phyloP scores from a whole-genome alignment of 2,329 filamentous ascomycete genomes.

The Claviceps pusilla region DNA sequence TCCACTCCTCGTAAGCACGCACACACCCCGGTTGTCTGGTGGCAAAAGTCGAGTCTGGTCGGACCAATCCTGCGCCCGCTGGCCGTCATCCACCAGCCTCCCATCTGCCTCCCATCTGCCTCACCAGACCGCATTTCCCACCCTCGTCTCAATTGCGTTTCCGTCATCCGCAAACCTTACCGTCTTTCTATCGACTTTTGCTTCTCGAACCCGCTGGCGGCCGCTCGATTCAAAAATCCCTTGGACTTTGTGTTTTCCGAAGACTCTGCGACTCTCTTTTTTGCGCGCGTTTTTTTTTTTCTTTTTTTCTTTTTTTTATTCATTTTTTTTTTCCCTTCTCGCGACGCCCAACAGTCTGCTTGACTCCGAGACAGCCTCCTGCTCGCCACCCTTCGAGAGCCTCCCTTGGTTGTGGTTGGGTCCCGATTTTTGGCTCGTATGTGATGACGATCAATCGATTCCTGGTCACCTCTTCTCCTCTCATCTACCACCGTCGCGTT shows the following conservation, averaged over 20 bases:
- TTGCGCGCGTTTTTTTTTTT: not conserved
- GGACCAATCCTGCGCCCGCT: slow-evolving; percentile 3
- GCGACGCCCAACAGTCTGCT: no score
- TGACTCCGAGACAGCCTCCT: no score
- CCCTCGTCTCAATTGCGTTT: not conserved
- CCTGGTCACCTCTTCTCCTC: not conserved
- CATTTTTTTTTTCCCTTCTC: not conserved
- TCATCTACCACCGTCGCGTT: not conserved
- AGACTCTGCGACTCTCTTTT: no score
- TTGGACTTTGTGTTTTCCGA: no score
- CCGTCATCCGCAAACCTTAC: not conserved
- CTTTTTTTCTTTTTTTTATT: not conserved
- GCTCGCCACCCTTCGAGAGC: not conserved
- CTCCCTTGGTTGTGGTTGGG: not conserved
- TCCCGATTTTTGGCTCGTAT: not conserved
- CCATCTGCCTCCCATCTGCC: not conserved
- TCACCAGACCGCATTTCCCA: not conserved
- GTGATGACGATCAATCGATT: not conserved
- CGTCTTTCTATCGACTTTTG: not conserved
- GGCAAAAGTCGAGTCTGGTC: not conserved
- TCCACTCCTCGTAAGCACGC: not conserved
- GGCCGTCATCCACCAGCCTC: not conserved
- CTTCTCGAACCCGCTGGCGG: slow-evolving; percentile 3
- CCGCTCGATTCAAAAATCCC: not conserved
- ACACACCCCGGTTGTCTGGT: not conserved